Percentiles rank a stretch among this genome's conserved stretches.
Evolutionary conservation across 352 stramenopile genomes (phyloP).

Genomic region (Pythium vanterpoolii): DNA sequence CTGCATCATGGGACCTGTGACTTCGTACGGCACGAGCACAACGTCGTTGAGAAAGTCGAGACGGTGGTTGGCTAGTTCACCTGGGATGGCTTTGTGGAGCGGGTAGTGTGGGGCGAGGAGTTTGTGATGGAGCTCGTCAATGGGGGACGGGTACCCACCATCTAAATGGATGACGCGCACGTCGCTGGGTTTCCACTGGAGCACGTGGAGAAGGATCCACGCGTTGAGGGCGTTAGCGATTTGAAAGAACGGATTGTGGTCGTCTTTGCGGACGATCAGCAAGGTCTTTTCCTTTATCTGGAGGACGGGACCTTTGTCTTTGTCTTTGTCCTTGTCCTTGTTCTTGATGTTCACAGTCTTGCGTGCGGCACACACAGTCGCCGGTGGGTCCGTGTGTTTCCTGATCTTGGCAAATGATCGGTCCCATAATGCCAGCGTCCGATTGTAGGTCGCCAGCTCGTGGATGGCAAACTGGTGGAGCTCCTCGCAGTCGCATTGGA

Average conservation of each 20-base stretch:
- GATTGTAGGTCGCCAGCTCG: conserved; percentile 3
- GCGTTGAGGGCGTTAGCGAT: conserved; percentile 27
- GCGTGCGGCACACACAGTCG: conserved; percentile 5
- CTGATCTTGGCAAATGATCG: background rate
- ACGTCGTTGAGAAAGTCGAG: conserved; percentile 38
- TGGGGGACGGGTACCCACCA: conserved; percentile 22
- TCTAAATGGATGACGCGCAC: conserved; percentile 31
- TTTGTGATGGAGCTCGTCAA: conserved; percentile 25
- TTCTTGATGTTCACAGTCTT: too few relatives aligned
- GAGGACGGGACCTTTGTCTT: background rate
- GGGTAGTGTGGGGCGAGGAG: conserved; percentile 15
- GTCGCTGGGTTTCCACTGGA: conserved; percentile 10
- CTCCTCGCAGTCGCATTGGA: conserved; percentile 18
- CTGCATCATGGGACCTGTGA: conserved; percentile 60
- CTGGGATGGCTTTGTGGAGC: conserved; percentile 14
- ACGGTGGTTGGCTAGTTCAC: conserved; percentile 25
- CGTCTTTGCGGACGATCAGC: conserved; percentile 28
- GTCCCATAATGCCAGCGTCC: conserved; percentile 7
- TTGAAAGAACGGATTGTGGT: conserved; percentile 40
- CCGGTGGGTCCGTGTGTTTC: background rate
- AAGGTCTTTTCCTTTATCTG: conserved; percentile 23
- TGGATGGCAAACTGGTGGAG: conserved; percentile 37
- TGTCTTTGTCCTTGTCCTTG: background rate
- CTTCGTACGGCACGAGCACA: conserved; percentile 49
- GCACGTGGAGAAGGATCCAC: conserved; percentile 24